Evolutionary conservation across 1,284 basidiomycete species (phyloP).

Genomic region (Ustilago trichophora): DNA sequence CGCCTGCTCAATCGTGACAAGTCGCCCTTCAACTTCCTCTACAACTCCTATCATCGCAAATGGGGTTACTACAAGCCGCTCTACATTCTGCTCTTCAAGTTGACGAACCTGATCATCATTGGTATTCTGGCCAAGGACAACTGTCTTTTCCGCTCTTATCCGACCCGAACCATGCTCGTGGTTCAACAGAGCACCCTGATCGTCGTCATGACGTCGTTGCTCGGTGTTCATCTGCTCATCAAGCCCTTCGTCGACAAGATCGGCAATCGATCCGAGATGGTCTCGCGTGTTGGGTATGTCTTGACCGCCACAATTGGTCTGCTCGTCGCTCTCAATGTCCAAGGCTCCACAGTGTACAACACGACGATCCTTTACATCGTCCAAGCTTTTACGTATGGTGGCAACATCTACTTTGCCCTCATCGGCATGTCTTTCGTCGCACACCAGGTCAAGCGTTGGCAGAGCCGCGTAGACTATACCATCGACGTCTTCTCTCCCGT

Average conservation of each 20-base stretch:
- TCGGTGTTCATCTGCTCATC: constrained; percentile 69
- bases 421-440: constrained; percentile 47
- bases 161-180: constrained; percentile 71
- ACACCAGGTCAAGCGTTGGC: constrained; percentile 69
- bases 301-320: constrained; percentile 75
- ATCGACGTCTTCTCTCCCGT: constrained; percentile 82
- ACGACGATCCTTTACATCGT: constrained; percentile 59
- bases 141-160: constrained; percentile 75
- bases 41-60: constrained; percentile 70
- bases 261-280: constrained; percentile 80
- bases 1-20: constrained; percentile 74
- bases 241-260: constrained; percentile 78
- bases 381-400: constrained; percentile 36
- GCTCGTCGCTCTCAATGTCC: constrained; percentile 64
- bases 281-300: constrained; percentile 77
- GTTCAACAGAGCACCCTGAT: constrained; percentile 76
- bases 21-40: constrained; percentile 78
- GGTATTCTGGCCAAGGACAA: constrained; percentile 75
- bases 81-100: constrained; percentile 71
- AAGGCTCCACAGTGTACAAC: constrained; percentile 54
- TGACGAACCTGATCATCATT: constrained; percentile 75
- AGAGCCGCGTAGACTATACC: constrained; percentile 78
- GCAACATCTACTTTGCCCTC: constrained; percentile 60
- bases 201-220: constrained; percentile 73
- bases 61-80: constrained; percentile 65